Evolutionary conservation across 352 stramenopile genomes (phyloP).

Genomic region (Peronospora farinosa): DNA sequence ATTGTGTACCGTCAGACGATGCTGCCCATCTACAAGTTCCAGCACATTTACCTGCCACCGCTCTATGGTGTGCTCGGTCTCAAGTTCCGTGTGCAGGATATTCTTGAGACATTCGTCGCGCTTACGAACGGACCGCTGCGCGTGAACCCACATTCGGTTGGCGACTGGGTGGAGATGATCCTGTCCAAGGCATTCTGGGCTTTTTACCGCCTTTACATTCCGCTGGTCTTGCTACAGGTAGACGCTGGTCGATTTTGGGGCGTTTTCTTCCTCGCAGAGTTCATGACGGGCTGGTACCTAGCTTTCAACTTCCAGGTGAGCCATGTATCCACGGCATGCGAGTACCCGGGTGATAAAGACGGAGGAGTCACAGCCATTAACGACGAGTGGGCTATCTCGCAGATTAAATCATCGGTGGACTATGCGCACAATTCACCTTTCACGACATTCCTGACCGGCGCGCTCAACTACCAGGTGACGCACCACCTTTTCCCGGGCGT

Average conservation of each 20-base stretch:
- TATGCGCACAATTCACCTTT: conserved; percentile 81
- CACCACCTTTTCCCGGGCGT: conserved; percentile 88
- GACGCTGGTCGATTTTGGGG: conserved; percentile 53
- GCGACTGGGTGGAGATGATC: conserved; percentile 80
- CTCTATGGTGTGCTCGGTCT: conserved; percentile 91
- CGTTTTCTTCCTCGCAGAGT: conserved; percentile 85
- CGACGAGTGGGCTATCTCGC: conserved; percentile 90
- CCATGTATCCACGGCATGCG: conserved; percentile 86
- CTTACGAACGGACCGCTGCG: conserved; percentile 87
- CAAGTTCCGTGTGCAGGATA: conserved; percentile 91
- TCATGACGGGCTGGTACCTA: conserved; percentile 89
- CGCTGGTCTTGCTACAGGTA: conserved; percentile 70
- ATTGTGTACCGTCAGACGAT: conserved; percentile 84
- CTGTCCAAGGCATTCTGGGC: conserved; percentile 84
- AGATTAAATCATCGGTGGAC: conserved; percentile 93
- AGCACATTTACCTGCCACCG: conserved; percentile 90
- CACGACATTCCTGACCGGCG: conserved; percentile 91
- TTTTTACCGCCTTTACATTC: conserved; percentile 87
- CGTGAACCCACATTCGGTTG: conserved; percentile 83
- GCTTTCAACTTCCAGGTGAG: conserved; percentile 92
- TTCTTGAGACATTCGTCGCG: conserved; percentile 83
- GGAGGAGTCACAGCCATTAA: conserved; percentile 53
- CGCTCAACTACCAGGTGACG: conserved; percentile 96
- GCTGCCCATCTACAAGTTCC: conserved; percentile 86
- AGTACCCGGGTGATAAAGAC: conserved; percentile 71